Evolutionary conservation across 2,329 filamentous ascomycete species (phyloP).

Genomic region (Lachnellula occidentalis): DNA sequence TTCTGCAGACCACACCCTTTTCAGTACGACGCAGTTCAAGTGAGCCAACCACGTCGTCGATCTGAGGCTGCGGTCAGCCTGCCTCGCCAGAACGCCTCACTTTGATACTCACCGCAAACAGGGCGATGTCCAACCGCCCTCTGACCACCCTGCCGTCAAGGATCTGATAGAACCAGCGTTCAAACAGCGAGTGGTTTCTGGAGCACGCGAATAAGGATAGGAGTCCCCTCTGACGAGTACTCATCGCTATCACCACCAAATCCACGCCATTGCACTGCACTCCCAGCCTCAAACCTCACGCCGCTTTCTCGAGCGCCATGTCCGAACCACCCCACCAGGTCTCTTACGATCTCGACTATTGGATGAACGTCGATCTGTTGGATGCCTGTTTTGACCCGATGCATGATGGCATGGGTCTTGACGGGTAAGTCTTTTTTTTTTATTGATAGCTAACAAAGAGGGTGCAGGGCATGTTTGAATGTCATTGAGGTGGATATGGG

Average conservation of each 20-base stretch:
- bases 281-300: slow-evolving; percentile 1
- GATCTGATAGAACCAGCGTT: background rate
- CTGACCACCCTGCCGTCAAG: background rate
- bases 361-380: slow-evolving; percentile 11
- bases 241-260: background rate
- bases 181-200: background rate
- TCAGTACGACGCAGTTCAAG: no score
- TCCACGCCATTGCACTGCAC: background rate
- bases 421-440: slow-evolving; percentile 20
- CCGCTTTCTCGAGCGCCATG: slow-evolving; percentile 17
- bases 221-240: background rate
- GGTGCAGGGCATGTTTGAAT: slow-evolving; percentile 8
- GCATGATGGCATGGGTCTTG: slow-evolving; percentile 9
- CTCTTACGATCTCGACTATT: slow-evolving; percentile 7
- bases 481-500: no score
- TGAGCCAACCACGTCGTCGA: background rate
- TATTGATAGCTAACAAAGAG: slow-evolving; percentile 23
- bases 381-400: slow-evolving; percentile 17
- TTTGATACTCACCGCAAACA: background rate
- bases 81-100: background rate
- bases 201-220: background rate
- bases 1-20: no score
- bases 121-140: background rate
- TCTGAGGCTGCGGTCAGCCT: no score
- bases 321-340: slow-evolving; percentile 7